Percentiles rank a stretch among this genome's conserved stretches.
Evolutionary conservation across 2,329 filamentous ascomycete genomes (phyloP).

Genomic region (Phyllosticta citriasiana): DNA sequence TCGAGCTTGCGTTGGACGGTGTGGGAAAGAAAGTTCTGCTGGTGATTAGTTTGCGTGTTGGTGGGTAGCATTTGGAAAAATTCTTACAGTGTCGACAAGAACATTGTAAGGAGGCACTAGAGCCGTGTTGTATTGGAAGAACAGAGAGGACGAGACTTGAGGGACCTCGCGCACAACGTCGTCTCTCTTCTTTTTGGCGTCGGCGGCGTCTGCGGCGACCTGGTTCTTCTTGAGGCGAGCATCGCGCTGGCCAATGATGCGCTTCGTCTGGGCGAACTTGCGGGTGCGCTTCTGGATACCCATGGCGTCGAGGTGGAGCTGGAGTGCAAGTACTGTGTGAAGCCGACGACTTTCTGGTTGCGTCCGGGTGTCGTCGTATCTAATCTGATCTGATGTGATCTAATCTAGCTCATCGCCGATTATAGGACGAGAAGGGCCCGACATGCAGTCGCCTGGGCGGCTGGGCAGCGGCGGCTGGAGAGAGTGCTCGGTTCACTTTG

Average conservation of each 20-base stretch:
- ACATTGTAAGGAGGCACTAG: conserved; percentile 75
- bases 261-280: conserved; percentile 78
- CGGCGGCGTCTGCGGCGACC: conserved; percentile 50
- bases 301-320: conserved; percentile 44
- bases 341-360: background rate
- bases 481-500: background rate
- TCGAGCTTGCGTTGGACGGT: conserved; percentile 87
- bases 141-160: conserved; percentile 58
- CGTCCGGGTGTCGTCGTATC: too few species aligned
- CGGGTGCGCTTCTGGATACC: conserved; percentile 81
- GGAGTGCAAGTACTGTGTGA: background rate
- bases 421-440: too few species aligned
- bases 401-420: too few species aligned
- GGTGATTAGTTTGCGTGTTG: conserved; percentile 17
- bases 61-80: too few species aligned
- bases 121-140: conserved; percentile 56
- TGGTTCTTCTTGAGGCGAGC: conserved; percentile 74
- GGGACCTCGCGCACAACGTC: conserved; percentile 68
- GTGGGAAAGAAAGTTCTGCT: conserved; percentile 70
- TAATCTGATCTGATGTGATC: too few species aligned
- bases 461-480: background rate
- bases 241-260: conserved; percentile 74
- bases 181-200: conserved; percentile 45
- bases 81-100: conserved; percentile 61
- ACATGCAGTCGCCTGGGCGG: background rate